phyloP scores from a whole-genome alignment of 2,329 filamentous ascomycete genomes.

The Colletotrichum tanaceti region DNA sequence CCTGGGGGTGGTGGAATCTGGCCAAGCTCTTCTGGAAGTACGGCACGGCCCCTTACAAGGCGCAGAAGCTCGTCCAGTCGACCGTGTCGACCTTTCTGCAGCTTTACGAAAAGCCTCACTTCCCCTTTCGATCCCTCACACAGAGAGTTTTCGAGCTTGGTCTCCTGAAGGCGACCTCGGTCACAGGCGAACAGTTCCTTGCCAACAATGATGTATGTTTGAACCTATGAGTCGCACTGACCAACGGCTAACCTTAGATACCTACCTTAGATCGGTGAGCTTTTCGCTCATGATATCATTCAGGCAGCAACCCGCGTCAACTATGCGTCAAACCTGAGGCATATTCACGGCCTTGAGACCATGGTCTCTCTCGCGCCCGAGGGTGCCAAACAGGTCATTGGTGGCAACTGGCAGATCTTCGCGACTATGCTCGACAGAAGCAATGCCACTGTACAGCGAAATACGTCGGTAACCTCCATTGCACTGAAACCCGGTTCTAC shows the following conservation, averaged over 20 bases:
- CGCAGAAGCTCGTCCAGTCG: conserved; percentile 76
- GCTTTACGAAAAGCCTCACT: conserved; percentile 83
- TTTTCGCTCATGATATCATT: conserved; percentile 83
- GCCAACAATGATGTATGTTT: conserved; percentile 66
- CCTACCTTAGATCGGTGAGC: conserved; percentile 70
- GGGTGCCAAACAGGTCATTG: conserved; percentile 80
- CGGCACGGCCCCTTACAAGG: conserved; percentile 79
- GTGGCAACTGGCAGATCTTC: conserved; percentile 97
- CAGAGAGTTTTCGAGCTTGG: conserved; percentile 75
- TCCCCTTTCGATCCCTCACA: conserved; percentile 85
- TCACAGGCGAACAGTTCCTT: conserved; percentile 81
- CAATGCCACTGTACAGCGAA: conserved; percentile 69
- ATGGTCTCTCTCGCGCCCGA: conserved; percentile 93
- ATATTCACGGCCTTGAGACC: conserved; percentile 88
- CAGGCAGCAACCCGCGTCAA: conserved; percentile 94
- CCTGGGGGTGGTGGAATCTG: conserved; percentile 81
- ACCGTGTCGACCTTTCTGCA: conserved; percentile 79
- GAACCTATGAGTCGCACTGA: neutral
- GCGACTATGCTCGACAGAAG: conserved; percentile 79
- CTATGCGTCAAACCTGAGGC: conserved; percentile 88
- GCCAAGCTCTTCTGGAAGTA: conserved; percentile 88
- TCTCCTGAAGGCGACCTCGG: conserved; percentile 72
- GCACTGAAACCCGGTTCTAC: conserved; percentile 55
- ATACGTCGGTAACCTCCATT: conserved; percentile 75
- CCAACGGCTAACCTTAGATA: conserved; percentile 10